These are phyloP conservation scores for Krasilnikovozyma curviuscula DNA, from an alignment of 768 basidiomycete species.

Conservation along the genomic window DNA sequence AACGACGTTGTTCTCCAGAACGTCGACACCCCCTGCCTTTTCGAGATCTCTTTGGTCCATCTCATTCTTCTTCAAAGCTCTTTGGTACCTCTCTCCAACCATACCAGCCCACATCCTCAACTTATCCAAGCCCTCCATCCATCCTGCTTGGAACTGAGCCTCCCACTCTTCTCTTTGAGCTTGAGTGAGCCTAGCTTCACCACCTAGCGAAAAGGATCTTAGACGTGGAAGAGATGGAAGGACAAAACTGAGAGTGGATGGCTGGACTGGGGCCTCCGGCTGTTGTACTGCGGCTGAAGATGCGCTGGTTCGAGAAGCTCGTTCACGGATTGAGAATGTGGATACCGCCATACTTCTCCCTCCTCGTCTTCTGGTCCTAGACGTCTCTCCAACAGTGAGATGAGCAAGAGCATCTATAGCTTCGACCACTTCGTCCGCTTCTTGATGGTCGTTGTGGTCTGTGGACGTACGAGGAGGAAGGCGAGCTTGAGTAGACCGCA, in stretches of 20 bases:
- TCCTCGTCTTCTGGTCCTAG: constrained; percentile 13
- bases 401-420: neutral
- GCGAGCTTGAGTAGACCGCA: no score
- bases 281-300: constrained; percentile 3
- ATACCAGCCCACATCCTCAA: constrained; percentile 23
- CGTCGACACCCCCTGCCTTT: neutral
- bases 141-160: constrained; percentile 21
- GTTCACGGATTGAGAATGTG: constrained; percentile 23
- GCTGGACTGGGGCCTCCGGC: neutral
- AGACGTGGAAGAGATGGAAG: constrained; percentile 23
- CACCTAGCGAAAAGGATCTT: constrained; percentile 23
- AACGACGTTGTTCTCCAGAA: neutral
- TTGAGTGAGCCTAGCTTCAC: constrained; percentile 18
- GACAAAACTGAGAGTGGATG: constrained; percentile 18
- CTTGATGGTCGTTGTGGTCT: neutral
- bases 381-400: neutral
- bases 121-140: constrained; percentile 22
- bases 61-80: constrained; percentile 21
- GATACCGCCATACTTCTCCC: constrained; percentile 24
- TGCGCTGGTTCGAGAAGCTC: constrained; percentile 13
- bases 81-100: constrained; percentile 23
- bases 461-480: no score
- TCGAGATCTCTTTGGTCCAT: constrained; percentile 13
- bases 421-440: no score
- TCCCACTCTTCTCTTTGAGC: constrained; percentile 21